Conservation (phyloP, 1,284 basidiomycete genomes). For the Takashimella koratensis region DNA sequence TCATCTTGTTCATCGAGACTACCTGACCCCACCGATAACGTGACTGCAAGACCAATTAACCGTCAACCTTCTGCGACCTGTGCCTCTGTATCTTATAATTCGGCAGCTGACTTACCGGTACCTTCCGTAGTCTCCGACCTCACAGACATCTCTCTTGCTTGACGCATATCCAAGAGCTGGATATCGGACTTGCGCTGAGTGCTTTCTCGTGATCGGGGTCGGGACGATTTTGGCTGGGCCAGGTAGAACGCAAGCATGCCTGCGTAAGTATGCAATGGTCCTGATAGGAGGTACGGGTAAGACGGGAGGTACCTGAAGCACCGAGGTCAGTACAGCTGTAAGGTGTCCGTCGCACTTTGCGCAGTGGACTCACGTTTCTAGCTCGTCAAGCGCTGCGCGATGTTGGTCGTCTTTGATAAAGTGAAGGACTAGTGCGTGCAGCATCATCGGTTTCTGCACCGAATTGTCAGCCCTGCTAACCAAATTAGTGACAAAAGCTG, state of each 20-base stretch:
- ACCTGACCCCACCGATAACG: no score
- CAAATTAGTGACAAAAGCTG: no score
- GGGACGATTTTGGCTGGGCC: constrained; percentile 39
- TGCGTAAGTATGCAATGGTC: constrained; percentile 73
- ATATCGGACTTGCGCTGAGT: neutral
- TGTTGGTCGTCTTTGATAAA: constrained; percentile 60
- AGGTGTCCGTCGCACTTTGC: no score
- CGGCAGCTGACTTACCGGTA: neutral
- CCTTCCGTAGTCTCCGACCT: neutral
- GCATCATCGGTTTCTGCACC: constrained; percentile 63
- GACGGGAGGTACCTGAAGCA: constrained; percentile 70
- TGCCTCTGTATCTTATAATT: no score
- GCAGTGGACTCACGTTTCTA: constrained; percentile 75
- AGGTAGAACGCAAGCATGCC: constrained; percentile 64
- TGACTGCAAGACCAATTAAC: no score
- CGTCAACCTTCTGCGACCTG: no score
- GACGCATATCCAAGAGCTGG: neutral
- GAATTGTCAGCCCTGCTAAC: neutral
- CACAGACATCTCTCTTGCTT: neutral
- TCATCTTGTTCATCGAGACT: neutral
- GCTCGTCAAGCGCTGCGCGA: constrained; percentile 70
- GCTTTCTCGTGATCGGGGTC: neutral
- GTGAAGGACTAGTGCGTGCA: constrained; percentile 68
- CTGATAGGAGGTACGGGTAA: constrained; percentile 77
- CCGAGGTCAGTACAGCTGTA: constrained; percentile 4